Evolutionary conservation across 306 rosid genomes (phyloP).

Genomic region (Carpinus viminea): DNA sequence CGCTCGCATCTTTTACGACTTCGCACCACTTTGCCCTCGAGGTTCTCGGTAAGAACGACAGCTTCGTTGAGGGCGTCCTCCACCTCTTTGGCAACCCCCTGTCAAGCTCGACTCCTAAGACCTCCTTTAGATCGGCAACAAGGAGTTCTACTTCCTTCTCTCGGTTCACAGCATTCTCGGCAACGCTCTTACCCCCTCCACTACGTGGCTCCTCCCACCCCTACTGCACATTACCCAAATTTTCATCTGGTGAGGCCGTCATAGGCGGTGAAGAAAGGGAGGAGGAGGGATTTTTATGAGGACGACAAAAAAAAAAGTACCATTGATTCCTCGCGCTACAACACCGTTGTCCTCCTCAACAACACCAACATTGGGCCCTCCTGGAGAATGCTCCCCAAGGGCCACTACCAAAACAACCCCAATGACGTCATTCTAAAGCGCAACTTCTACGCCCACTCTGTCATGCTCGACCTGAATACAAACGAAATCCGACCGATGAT

Average conservation of each 20-base stretch:
- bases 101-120: constrained; percentile 97
- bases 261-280: neutral
- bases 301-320: no score
- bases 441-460: no score
- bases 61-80: constrained; percentile 93
- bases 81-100: constrained; percentile 84
- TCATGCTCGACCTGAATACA: no score
- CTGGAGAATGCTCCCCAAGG: no score
- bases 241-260: constrained; percentile 45
- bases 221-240: constrained; percentile 40
- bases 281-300: no score
- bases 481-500: no score
- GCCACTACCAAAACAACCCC: no score
- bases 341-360: no score
- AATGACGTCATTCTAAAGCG: no score
- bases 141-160: constrained; percentile 82
- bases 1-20: constrained; percentile 96
- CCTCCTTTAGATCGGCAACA: constrained; percentile 93
- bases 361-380: no score
- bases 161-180: constrained; percentile 79
- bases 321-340: no score
- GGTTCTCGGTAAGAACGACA: constrained; percentile 91
- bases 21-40: constrained; percentile 90
- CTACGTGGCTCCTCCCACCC: constrained; percentile 35
- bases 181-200: constrained; percentile 54